Base-by-base conservation (phyloP, 2,329 filamentous ascomycete species). In the Neofusicoccum parvum region DNA sequence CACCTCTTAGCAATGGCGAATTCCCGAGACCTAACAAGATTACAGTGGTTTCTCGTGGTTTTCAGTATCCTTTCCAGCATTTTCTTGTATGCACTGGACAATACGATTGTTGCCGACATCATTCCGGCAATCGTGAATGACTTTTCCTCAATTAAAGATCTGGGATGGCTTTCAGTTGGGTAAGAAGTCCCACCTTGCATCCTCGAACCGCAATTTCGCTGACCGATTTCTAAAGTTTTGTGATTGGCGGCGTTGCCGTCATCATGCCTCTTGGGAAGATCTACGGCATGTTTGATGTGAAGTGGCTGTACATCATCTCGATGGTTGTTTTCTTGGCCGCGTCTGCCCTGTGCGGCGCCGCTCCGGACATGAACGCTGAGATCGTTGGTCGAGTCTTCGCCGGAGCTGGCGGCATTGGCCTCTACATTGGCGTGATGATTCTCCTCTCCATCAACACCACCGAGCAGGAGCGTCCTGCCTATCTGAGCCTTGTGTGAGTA, bases 301-400 rank as follows among this genome's bases (percentile, higher is more conserved):
- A 82, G 23, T 79, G 66, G 3, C 73, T 72, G 3, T 73, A 74
- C 68, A 72, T 76, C 56, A 27, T 68, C 6, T 69, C 80, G 2
- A 77, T 86, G 1, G 75, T 73, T 14, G 67, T 85, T 1, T 87
- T 87, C 66, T 77, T 77, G 0, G 69, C 87, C 0, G 86, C 86
- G 0, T 86, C 84, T 64, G 83, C 80, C 0, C 76, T 89, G 2
- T 80, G 77, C 49, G 86, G 84, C 0, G 80, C 79, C 0, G 82
- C 86, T 0, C 77, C 70, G 0, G 80, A 68, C 7, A 76, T 75
- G 1, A 70, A 68, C 0, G 81, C 82, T 70, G 75, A 90, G 2
- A 85, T 90, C 17, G 80, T 78, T 66, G 85, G 84, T 15, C 80
- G 86, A 0, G 79, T 79, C 0, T 72, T 89, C 1, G 85, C 88